Percentiles rank a stretch among this genome's conserved stretches.
These are phyloP conservation scores for Paramyrothecium sp. DNA, from an alignment of 2,329 filamentous ascomycete genomes.

Conservation along the genomic window DNA sequence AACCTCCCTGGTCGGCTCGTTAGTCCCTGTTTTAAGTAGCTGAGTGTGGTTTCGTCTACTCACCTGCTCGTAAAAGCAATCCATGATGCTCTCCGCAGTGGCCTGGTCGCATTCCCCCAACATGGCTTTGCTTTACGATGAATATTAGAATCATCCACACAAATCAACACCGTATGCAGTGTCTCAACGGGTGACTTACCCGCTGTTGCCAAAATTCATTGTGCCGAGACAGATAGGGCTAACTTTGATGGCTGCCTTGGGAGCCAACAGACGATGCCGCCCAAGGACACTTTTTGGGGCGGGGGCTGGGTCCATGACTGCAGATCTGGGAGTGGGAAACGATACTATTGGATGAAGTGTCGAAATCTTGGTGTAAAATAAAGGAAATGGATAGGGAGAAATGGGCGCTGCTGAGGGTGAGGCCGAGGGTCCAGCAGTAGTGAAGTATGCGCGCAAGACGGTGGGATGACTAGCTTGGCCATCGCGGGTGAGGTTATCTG, in stretches of 20 bases:
- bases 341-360: too few species aligned
- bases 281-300: neutral
- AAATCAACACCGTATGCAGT: too few species aligned
- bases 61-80: constrained; percentile 45
- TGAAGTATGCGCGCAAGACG: too few species aligned
- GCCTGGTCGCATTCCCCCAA: constrained; percentile 34
- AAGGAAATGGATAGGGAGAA: too few species aligned
- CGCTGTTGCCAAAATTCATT: constrained; percentile 41
- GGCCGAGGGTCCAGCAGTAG: too few species aligned
- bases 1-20: neutral
- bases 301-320: neutral
- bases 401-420: too few species aligned
- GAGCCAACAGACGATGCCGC: neutral
- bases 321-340: neutral
- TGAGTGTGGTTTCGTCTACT: too few species aligned
- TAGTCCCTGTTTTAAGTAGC: neutral
- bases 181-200: constrained; percentile 47
- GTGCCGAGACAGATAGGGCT: constrained; percentile 43
- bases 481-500: too few species aligned
- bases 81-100: constrained; percentile 51
- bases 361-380: too few species aligned
- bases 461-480: too few species aligned
- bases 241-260: constrained; percentile 29
- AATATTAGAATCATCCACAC: too few species aligned
- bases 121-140: neutral